Conservation (phyloP, 129 eudicot genomes). For the Tagetes patula region DNA sequence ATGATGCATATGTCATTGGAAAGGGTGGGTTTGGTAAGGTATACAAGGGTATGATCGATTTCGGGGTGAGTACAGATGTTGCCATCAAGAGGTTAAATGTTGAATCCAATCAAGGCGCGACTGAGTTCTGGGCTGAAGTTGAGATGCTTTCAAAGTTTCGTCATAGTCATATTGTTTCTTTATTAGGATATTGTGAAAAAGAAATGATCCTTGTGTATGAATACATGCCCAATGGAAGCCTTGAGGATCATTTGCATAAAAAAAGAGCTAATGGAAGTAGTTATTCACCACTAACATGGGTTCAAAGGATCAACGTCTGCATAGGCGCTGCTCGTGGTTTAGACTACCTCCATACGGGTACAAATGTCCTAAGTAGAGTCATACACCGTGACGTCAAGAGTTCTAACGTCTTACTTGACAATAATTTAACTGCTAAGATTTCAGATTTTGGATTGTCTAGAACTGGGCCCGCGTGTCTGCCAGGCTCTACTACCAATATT, state of each 20-base stretch:
- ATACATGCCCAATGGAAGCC: conserved; percentile 33
- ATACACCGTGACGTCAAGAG: conserved; percentile 41
- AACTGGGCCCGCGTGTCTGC: conserved; percentile 25
- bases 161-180: conserved; percentile 34
- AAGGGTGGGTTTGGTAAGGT: conserved; percentile 39
- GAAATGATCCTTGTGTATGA: conserved; percentile 37
- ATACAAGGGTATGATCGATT: conserved; percentile 31
- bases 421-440: conserved; percentile 30
- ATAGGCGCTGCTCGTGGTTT: conserved; percentile 41
- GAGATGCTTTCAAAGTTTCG: conserved; percentile 41
- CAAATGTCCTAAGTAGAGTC: conserved; percentile 24
- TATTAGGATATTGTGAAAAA: conserved; percentile 30
- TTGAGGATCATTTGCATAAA: conserved; percentile 32
- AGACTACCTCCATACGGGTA: conserved; percentile 45
- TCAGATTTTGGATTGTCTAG: conserved; percentile 35
- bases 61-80: conserved; percentile 6
- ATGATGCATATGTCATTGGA: conserved; percentile 32
- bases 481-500: conserved; percentile 23
- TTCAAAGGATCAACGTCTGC: conserved; percentile 31
- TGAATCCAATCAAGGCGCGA: conserved; percentile 36
- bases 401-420: conserved; percentile 36
- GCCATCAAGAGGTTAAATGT: conserved; percentile 36
- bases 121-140: conserved; percentile 31
- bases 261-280: not conserved
- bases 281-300: conserved; percentile 21